Percentiles rank a stretch among this genome's conserved stretches.
Conservation (phyloP, 2,329 filamentous ascomycete species). For the Fusarium nisikadoi region DNA sequence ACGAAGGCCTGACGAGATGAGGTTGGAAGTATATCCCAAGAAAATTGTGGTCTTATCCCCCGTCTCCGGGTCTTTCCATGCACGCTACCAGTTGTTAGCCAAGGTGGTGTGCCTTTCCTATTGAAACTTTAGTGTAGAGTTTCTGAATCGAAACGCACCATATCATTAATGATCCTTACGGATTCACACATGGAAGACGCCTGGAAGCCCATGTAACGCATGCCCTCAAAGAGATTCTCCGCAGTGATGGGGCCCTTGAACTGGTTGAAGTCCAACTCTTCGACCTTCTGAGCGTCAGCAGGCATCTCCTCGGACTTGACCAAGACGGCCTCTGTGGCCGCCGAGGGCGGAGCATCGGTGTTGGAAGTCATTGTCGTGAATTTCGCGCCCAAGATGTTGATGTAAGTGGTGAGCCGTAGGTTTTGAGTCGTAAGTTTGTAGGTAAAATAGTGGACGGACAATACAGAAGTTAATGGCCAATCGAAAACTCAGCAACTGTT, state of each 20-base stretch:
- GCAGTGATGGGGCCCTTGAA: conserved; percentile 83
- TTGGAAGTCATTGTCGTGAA: conserved; percentile 46
- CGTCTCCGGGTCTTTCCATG: conserved; percentile 83
- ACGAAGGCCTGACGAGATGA: conserved; percentile 94
- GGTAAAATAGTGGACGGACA: conserved; percentile 2
- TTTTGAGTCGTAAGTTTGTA: neutral
- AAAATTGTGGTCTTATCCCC: conserved; percentile 90
- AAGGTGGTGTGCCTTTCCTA: neutral
- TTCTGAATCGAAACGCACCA: conserved; percentile 68
- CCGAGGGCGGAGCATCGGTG: conserved; percentile 62
- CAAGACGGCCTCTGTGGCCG: conserved; percentile 82
- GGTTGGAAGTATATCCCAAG: conserved; percentile 95
- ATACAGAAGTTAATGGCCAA: neutral
- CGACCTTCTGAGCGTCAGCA: conserved; percentile 79
- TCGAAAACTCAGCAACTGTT: neutral
- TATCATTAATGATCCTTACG: conserved; percentile 91
- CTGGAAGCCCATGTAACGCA: conserved; percentile 85
- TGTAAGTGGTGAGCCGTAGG: conserved; percentile 7
- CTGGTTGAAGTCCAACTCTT: conserved; percentile 92
- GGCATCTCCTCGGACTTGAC: conserved; percentile 86
- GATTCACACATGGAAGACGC: conserved; percentile 82
- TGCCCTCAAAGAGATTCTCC: conserved; percentile 82
- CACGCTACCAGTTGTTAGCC: conserved; percentile 60
- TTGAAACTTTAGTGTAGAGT: neutral
- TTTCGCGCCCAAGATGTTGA: neutral